Base-by-base conservation (phyloP, 2,329 filamentous ascomycete genomes). In the Chaetothyriales sp. region DNA sequence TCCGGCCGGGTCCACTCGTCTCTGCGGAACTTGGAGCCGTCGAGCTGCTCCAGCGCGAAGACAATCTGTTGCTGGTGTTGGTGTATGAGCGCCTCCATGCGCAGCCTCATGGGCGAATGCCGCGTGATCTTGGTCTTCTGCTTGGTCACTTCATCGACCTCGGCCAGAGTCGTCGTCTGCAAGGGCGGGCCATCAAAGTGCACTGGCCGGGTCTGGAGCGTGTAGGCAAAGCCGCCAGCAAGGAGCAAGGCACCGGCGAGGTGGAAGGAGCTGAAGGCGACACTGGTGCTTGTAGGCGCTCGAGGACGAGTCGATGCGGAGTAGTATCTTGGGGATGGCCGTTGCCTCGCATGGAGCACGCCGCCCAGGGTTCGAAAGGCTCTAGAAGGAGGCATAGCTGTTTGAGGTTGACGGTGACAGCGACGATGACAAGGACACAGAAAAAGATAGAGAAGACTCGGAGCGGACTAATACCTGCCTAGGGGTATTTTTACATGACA, bases 41-140 rank as follows among this genome's bases (percentile, higher is more conserved):
- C 92, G 44, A 96, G 74, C 60, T 80, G 77, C 65, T 93, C 84
- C 19, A 98, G 77, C 51, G 83, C 87, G 51, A 78, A 73, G 25
- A 96, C 84, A 53, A 98, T 98, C 55, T 83, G 78, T 61, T 86
- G 78, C 64, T 98, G 92, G 62, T 96, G 86, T 60, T 88, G 79
- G 67, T 92, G 92, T 68, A 96, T 93, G 65, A 96, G 85, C 62
- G 86, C 80, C 70, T 98, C 92, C 92, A 98, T 96, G 56, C 90
- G 86, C 52, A 98, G 76, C 50, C 92, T 88, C 90, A 98, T 96
- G 1, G 92, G 89, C 12, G 90, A 95, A 60, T 81, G 74, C 51
- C 81, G 76, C 46, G 75, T 83, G 47, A 96, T 76, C 56, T 80
- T 79, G 51, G 79, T 77, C 66, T 92, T 84, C 55, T 84, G 81